Conservation (phyloP, 2,329 filamentous ascomycete species). For the Trichoderma afroharzianum region DNA sequence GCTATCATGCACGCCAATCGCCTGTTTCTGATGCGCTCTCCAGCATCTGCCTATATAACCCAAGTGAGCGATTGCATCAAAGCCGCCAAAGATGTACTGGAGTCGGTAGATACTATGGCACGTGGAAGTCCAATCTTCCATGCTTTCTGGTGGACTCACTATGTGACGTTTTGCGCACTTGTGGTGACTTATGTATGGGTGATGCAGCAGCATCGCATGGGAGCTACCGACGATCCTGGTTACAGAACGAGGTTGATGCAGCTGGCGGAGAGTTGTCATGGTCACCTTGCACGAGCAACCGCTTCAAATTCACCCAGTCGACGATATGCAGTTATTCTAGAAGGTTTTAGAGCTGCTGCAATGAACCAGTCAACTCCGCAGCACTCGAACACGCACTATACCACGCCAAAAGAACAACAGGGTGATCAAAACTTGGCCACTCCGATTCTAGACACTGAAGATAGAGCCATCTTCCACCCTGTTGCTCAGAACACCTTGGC, state of each 20-base stretch:
- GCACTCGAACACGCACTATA: neutral
- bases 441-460: neutral
- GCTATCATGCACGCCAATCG: slow-evolving; percentile 55
- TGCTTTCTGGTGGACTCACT: slow-evolving; percentile 52
- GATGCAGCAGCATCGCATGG: slow-evolving; percentile 39
- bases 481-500: neutral
- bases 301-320: slow-evolving; percentile 41
- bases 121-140: slow-evolving; percentile 41
- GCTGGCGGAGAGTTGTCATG: slow-evolving; percentile 45
- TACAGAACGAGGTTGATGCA: slow-evolving; percentile 30
- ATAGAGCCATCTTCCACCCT: neutral
- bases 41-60: slow-evolving; percentile 19
- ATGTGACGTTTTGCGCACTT: slow-evolving; percentile 51
- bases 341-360: slow-evolving; percentile 40
- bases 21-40: slow-evolving; percentile 46
- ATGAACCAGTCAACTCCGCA: slow-evolving; percentile 2
- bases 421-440: neutral
- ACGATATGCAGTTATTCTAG: slow-evolving; percentile 50
- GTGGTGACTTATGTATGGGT: slow-evolving; percentile 52
- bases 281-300: slow-evolving; percentile 39
- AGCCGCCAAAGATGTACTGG: slow-evolving; percentile 44
- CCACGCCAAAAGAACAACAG: neutral
- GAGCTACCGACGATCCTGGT: neutral
- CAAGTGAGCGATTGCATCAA: slow-evolving; percentile 42
- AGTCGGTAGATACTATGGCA: slow-evolving; percentile 41